These are phyloP conservation scores for Colletotrichum simmondsii DNA, from an alignment of 2,329 filamentous ascomycete species.

Conservation along the genomic window DNA sequence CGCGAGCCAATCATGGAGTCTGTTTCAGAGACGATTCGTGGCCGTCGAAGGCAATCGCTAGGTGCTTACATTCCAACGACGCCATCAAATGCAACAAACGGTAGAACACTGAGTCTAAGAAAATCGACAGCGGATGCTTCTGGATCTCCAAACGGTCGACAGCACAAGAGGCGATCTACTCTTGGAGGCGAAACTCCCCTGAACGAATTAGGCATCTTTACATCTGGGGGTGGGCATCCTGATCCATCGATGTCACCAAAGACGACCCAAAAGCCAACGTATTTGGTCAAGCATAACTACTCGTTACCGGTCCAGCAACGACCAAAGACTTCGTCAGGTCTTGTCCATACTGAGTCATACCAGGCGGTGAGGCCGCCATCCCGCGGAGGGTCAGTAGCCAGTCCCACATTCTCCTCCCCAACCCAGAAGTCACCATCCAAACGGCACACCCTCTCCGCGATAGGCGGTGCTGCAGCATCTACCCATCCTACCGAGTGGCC, in stretches of 20 bases:
- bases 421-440: conserved; percentile 27
- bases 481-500: conserved; percentile 15
- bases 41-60: conserved; percentile 28
- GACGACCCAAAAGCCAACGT: conserved; percentile 37
- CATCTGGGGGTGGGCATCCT: conserved; percentile 1
- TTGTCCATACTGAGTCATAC: conserved; percentile 9
- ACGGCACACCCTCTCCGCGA: conserved; percentile 20
- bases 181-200: conserved; percentile 1
- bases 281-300: conserved; percentile 37
- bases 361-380: conserved; percentile 31
- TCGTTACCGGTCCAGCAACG: conserved; percentile 32
- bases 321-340: conserved; percentile 18
- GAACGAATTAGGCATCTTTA: conserved; percentile 23
- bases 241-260: conserved; percentile 23
- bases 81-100: not conserved
- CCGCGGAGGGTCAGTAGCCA: conserved; percentile 34
- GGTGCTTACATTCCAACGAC: conserved; percentile 30
- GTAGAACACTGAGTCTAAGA: not conserved
- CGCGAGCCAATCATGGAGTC: conserved; percentile 25
- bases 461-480: not conserved
- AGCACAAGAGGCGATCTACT: conserved; percentile 9
- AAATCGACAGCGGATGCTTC: not conserved
- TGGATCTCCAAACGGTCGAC: not conserved
- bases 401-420: conserved; percentile 32
- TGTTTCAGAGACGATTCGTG: conserved; percentile 9